Percentiles rank a stretch among this genome's conserved stretches.
phyloP scores from a whole-genome alignment of 208 protist genomes.

The Naegleria gruberi region DNA sequence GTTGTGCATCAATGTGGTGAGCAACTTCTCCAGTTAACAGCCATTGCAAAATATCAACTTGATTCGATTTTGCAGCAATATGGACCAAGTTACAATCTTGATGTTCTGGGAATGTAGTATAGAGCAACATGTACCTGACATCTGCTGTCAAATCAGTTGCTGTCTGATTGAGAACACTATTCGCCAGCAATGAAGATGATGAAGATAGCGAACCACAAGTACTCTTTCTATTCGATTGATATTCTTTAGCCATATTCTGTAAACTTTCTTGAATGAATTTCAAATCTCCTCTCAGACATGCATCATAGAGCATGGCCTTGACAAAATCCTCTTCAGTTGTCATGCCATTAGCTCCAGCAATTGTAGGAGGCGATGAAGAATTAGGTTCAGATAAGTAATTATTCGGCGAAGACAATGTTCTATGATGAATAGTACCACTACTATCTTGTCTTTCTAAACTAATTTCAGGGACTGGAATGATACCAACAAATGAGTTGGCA shows the following conservation, averaged over 20 bases:
- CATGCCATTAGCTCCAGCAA: neutral
- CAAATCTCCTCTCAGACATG: neutral
- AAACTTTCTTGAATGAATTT: neutral
- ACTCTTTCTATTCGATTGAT: neutral
- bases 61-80: neutral
- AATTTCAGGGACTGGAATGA: neutral
- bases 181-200: neutral
- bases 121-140: neutral
- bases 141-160: neutral
- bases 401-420: neutral
- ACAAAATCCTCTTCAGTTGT: neutral
- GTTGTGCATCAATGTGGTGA: neutral
- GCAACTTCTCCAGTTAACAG: neutral
- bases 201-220: neutral
- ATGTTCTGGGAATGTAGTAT: neutral
- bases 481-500: too few relatives aligned
- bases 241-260: neutral
- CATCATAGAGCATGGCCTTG: neutral
- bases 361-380: too few relatives aligned
- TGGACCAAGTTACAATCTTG: neutral
- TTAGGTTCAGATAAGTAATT: neutral
- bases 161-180: neutral
- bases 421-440: neutral
- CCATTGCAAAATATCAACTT: neutral
- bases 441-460: neutral